Percentiles rank a stretch among this genome's conserved stretches.
These are phyloP conservation scores for Beauveria sp. DNA, from an alignment of 2,329 filamentous ascomycete genomes.

Conservation along the genomic window DNA sequence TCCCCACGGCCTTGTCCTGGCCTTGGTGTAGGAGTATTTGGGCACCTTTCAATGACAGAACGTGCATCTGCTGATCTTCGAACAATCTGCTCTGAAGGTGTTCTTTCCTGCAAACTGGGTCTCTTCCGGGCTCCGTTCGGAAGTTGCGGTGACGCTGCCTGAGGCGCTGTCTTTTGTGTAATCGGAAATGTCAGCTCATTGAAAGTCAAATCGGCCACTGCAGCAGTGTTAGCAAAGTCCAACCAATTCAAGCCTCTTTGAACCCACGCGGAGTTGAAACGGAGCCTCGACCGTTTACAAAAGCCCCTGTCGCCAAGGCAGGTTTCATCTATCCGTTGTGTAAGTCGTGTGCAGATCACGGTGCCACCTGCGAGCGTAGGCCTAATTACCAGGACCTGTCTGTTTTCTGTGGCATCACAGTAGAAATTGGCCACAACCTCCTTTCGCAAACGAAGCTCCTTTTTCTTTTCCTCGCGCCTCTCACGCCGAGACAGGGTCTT, in stretches of 20 bases:
- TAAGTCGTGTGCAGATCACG: neutral
- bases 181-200: slow-evolving; percentile 42
- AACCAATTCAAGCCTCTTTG: neutral
- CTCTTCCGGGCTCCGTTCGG: neutral
- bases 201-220: slow-evolving; percentile 46
- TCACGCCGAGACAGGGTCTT: neutral
- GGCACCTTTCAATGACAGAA: neutral
- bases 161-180: slow-evolving; percentile 14
- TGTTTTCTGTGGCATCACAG: slow-evolving; percentile 43
- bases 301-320: slow-evolving; percentile 25
- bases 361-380: neutral
- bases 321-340: slow-evolving; percentile 24
- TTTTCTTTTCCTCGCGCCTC: slow-evolving; percentile 17
- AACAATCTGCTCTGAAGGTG: neutral
- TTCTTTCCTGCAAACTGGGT: neutral
- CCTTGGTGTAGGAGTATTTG: neutral
- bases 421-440: slow-evolving; percentile 49
- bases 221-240: slow-evolving; percentile 12
- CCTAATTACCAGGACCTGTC: slow-evolving; percentile 23
- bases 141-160: slow-evolving; percentile 22
- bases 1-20: neutral
- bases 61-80: neutral
- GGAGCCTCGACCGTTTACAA: slow-evolving; percentile 23
- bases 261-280: slow-evolving; percentile 5
- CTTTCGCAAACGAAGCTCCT: slow-evolving; percentile 28